Evolutionary conservation across 345 rosid genomes (phyloP).

Genomic region (Citrus glauca): DNA sequence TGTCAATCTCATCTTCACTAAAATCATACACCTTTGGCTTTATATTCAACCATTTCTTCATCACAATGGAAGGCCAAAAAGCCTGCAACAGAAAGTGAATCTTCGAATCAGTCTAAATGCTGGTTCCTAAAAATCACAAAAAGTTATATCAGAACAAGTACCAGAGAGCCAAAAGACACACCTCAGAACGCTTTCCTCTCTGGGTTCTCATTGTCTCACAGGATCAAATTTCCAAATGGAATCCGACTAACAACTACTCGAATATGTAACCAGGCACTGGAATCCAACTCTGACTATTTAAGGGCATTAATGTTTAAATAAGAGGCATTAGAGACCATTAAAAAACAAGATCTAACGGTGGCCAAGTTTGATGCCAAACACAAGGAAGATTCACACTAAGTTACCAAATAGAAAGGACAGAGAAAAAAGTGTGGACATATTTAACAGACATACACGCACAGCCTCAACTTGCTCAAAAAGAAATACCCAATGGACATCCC

Average conservation of each 20-base stretch:
- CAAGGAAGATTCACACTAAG: slow-evolving; percentile 36
- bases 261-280: slow-evolving; percentile 17
- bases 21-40: slow-evolving; percentile 77
- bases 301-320: slow-evolving; percentile 35
- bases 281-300: slow-evolving; percentile 17
- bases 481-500: slow-evolving; percentile 26
- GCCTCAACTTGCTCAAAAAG: slow-evolving; percentile 53
- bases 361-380: slow-evolving; percentile 33
- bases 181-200: slow-evolving; percentile 76
- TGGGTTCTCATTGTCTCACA: slow-evolving; percentile 46
- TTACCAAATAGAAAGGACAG: slow-evolving; percentile 42
- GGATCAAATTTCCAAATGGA: slow-evolving; percentile 9
- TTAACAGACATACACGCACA: slow-evolving; percentile 46
- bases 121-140: neutral
- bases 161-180: slow-evolving; percentile 18
- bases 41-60: slow-evolving; percentile 97
- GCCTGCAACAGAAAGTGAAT: slow-evolving; percentile 38
- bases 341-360: slow-evolving; percentile 13
- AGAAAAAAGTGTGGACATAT: slow-evolving; percentile 37
- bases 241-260: slow-evolving; percentile 4
- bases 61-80: slow-evolving; percentile 90
- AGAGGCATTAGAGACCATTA: slow-evolving; percentile 16
- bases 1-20: slow-evolving; percentile 91
- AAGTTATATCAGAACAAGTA: neutral
- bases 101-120: slow-evolving; percentile 6